Percentiles rank a stretch among this genome's conserved stretches.
phyloP scores from a whole-genome alignment of 228 moss, liverwort and hornwort species.

The Sphagnum fallax region DNA sequence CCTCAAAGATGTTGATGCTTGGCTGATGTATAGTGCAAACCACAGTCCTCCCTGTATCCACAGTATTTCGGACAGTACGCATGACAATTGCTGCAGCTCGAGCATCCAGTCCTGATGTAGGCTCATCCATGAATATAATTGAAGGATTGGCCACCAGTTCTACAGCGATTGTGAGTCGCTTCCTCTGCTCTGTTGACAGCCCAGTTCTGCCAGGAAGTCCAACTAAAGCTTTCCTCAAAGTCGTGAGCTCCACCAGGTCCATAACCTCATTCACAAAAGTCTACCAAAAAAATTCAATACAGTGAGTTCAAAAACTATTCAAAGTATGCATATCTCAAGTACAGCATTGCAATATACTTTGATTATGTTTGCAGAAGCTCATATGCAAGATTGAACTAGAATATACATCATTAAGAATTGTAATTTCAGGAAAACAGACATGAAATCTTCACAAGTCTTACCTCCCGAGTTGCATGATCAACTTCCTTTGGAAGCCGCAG shows the following conservation, averaged over 20 bases:
- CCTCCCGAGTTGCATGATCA: neutral
- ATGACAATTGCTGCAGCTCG: constrained; percentile 98
- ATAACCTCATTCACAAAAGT: constrained; percentile 15
- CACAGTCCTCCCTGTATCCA: constrained; percentile 93
- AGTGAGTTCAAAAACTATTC: no score
- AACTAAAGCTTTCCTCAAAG: constrained; percentile 6
- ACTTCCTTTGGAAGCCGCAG: constrained; percentile 1
- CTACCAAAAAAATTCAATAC: neutral
- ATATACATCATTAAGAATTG: no score
- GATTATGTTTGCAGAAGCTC: no score
- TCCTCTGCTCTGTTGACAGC: constrained; percentile 92
- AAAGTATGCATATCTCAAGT: no score
- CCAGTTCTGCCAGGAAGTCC: constrained; percentile 59
- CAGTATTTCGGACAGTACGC: constrained; percentile 94
- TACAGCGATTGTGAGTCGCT: constrained; percentile 86
- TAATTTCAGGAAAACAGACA: no score
- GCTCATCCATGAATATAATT: constrained; percentile 97
- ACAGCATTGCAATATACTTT: no score
- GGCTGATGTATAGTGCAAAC: constrained; percentile 99
- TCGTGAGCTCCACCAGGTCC: constrained; percentile 12
- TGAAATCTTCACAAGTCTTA: neutral
- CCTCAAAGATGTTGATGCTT: constrained; percentile 34
- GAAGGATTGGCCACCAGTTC: constrained; percentile 95
- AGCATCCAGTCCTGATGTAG: constrained; percentile 95
- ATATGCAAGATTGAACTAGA: no score